Conservation (phyloP, 208 protist species). For the Acanthamoeba quina region DNA sequence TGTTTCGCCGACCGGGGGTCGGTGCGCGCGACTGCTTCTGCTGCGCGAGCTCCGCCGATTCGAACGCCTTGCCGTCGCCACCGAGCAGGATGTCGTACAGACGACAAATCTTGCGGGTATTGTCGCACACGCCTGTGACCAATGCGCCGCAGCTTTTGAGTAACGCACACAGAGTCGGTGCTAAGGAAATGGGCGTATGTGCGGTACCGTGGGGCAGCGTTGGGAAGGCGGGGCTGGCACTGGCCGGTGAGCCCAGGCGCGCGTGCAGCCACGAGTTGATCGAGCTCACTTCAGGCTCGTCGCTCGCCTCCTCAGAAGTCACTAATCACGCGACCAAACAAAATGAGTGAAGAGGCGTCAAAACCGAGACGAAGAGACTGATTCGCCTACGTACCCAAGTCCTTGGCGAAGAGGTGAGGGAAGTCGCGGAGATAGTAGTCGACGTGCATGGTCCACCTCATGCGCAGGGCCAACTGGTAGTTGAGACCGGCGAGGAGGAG, state of each 20-base stretch:
- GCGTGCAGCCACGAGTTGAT: conserved; percentile 14
- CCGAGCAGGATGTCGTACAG: conserved; percentile 51
- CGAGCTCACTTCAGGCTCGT: neutral
- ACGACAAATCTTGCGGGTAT: conserved; percentile 21
- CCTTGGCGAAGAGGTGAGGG: neutral
- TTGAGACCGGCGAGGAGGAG: neutral
- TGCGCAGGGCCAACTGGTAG: neutral
- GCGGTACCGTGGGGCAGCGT: neutral
- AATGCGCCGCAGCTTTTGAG: neutral
- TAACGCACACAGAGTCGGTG: neutral
- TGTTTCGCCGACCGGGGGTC: neutral
- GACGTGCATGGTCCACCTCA: neutral
- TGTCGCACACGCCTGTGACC: neutral
- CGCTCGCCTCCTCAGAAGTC: neutral
- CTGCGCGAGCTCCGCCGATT: neutral
- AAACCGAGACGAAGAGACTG: neutral
- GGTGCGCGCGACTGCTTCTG: neutral
- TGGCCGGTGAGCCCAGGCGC: neutral
- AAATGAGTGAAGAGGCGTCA: neutral
- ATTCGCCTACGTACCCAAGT: neutral
- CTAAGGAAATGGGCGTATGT: neutral
- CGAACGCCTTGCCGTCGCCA: conserved; percentile 25
- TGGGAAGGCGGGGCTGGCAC: neutral
- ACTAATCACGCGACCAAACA: neutral
- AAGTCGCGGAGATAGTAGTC: conserved; percentile 64